Evolutionary conservation across 371 early-diverging fungal species (phyloP), one percentile per base, ranked within the genome.

Genomic region (Rhizopus microsporus): DNA sequence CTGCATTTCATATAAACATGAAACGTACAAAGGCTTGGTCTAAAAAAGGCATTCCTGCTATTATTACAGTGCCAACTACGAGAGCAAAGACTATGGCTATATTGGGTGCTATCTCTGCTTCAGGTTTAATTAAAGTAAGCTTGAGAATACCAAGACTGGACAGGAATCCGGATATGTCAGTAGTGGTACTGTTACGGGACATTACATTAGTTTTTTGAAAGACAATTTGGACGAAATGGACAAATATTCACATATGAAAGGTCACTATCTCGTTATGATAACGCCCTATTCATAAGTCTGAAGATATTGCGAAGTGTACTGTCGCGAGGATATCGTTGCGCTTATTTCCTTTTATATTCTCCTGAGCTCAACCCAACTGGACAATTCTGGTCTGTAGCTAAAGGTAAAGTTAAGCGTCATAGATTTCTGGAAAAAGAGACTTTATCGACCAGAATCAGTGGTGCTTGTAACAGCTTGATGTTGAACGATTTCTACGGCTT

Each of bases 341-440:
- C 53, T 32, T 59, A 58, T 51, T 43, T 66, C 45, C 62, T 54
- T 7, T 50, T 59, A 13, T 58, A 67, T 39, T 62, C 60, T 7
- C 62, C 53, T 38, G 56, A 58, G 49, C 45, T 67, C 4, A 62
- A 59, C 47, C 67, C 54, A 29, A 67, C 62, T 44, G 67, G 62
- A 42, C 57, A 61, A 34, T 57, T 58, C 42, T 66, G 61, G 66
- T 42, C 61, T 48, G 54, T 46, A 31, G 43, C 13, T 15, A 59
- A 53, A 37, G 54, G 45, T 35, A 51, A 52, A 52, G 33, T 52
- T n/a, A 59, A 59, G 44, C 54, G 49, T 49, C 44, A 47, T 30
- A 39, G 10, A 4, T 50, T 54, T 49, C 49, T 60, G 32, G 44
- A 60, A 37, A 48, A 49, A 30, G 51, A 56, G 50, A 61, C 52